A percentile compares a stretch with the other conserved stretches of the same genome.
These are phyloP conservation scores for Laguncularia racemosa DNA, from an alignment of 345 rosid species.

Conservation along the genomic window DNA sequence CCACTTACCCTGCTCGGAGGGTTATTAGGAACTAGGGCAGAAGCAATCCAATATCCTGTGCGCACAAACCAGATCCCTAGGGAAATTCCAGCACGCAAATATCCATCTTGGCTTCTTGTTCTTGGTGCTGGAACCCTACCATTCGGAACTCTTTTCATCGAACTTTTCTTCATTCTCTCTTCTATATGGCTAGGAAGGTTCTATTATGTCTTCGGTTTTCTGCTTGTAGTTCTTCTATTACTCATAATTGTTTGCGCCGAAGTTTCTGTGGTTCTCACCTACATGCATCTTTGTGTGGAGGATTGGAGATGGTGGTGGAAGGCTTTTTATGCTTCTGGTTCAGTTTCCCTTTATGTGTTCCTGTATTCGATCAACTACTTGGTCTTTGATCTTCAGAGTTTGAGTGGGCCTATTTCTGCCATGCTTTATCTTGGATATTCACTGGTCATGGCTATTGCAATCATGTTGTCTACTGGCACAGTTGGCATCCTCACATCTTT, in stretches of 20 bases:
- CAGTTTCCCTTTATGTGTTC: conserved; percentile 36
- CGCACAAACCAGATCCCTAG: conserved; percentile 40
- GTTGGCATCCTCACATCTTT: conserved; percentile 37
- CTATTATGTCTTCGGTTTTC: conserved; percentile 39
- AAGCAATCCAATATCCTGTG: conserved; percentile 32
- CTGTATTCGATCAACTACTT: conserved; percentile 38
- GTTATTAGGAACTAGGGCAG: conserved; percentile 30
- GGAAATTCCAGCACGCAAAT: conserved; percentile 40
- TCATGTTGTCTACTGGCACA: conserved; percentile 42
- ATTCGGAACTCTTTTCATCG: conserved; percentile 41
- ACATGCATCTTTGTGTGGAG: conserved; percentile 47
- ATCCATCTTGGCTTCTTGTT: conserved; percentile 44
- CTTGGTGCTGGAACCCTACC: conserved; percentile 46
- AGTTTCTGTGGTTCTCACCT: conserved; percentile 40
- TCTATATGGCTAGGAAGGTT: conserved; percentile 47
- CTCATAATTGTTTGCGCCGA: conserved; percentile 39
- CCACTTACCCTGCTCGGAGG: conserved; percentile 45
- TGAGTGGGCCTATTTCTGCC: conserved; percentile 41
- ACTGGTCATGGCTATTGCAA: conserved; percentile 34
- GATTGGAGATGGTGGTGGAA: conserved; percentile 59
- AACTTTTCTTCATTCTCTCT: conserved; percentile 41
- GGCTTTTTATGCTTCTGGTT: conserved; percentile 43
- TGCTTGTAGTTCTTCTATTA: conserved; percentile 29
- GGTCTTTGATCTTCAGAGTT: conserved; percentile 36
- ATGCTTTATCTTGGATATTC: conserved; percentile 41